A percentile compares a stretch with the other conserved stretches of the same genome.
Conservation (phyloP, 2,329 filamentous ascomycete genomes). For the Zasmidium citrigriseum region DNA sequence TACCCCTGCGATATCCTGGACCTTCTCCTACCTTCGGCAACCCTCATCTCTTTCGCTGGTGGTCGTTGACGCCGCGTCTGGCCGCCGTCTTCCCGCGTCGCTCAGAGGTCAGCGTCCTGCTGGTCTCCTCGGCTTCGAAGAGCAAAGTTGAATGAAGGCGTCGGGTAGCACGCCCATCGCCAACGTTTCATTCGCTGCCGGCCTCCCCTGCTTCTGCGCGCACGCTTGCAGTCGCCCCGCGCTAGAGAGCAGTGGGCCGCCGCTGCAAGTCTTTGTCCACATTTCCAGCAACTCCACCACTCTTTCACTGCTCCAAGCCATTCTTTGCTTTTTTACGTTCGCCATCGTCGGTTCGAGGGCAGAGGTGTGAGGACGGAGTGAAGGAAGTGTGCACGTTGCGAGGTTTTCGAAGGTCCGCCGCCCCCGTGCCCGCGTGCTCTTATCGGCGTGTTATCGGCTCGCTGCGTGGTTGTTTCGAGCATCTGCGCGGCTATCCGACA, state of each 20-base stretch:
- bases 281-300: background rate
- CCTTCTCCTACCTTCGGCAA: too few species aligned
- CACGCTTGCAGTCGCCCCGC: background rate
- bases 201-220: background rate
- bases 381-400: background rate
- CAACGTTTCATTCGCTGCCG: background rate
- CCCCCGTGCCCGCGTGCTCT: background rate
- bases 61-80: background rate
- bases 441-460: conserved; percentile 5
- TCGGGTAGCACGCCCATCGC: background rate
- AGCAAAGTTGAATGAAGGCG: background rate
- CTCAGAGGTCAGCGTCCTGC: background rate
- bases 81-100: background rate
- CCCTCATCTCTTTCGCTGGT: too few species aligned
- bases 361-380: conserved; percentile 13
- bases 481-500: conserved; percentile 5
- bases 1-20: background rate
- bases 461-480: background rate
- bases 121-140: background rate
- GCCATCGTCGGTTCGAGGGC: conserved; percentile 5
- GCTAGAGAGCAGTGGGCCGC: background rate
- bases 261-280: background rate
- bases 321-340: conserved; percentile 10
- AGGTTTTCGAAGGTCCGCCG: background rate
- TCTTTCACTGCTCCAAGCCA: background rate